These are phyloP conservation scores for Nothophoma quercina DNA, from an alignment of 2,329 filamentous ascomycete species.

Conservation along the genomic window DNA sequence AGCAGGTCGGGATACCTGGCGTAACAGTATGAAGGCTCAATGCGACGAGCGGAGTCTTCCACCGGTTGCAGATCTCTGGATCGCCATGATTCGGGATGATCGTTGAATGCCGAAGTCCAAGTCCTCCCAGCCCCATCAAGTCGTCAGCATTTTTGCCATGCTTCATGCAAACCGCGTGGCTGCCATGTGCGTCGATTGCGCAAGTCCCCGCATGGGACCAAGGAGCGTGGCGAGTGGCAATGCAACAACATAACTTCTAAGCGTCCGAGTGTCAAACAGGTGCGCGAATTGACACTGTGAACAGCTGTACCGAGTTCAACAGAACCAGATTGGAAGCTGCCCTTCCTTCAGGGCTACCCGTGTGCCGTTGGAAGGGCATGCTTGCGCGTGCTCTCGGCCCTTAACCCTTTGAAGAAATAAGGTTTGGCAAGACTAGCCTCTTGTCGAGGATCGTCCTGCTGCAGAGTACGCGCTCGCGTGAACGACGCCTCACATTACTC, in stretches of 20 bases:
- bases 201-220: conserved; percentile 7
- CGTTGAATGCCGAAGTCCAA: conserved; percentile 1
- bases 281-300: neutral
- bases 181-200: conserved; percentile 14
- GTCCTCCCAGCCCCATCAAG: neutral
- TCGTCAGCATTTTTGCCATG: conserved; percentile 1
- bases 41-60: neutral
- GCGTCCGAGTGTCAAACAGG: neutral
- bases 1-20: neutral
- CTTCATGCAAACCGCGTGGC: conserved; percentile 10
- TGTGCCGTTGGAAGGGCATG: conserved; percentile 3
- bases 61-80: conserved; percentile 5
- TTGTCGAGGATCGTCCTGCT: conserved; percentile 1
- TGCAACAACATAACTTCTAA: neutral
- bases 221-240: conserved; percentile 9
- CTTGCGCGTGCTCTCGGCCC: neutral
- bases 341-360: neutral
- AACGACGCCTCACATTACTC: conserved; percentile 4
- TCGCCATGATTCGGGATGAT: neutral
- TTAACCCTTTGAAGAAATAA: conserved; percentile 5
- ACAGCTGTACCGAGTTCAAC: neutral
- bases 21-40: neutral
- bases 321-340: neutral
- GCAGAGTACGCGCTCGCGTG: conserved; percentile 7
- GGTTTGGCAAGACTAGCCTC: conserved; percentile 8